phyloP scores from a whole-genome alignment of 805 yeast genomes.

The Candida silvicultrix region DNA sequence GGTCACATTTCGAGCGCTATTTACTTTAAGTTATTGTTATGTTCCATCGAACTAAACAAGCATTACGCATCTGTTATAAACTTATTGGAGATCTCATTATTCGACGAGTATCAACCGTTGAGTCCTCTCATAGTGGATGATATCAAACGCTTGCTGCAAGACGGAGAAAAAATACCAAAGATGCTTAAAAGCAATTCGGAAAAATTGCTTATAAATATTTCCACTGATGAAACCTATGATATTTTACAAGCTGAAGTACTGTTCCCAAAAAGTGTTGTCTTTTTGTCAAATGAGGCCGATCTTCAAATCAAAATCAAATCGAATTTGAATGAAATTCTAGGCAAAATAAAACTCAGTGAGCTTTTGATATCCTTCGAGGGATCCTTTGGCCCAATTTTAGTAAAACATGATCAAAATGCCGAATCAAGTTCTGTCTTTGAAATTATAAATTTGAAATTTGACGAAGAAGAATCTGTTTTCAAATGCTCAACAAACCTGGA shows the following conservation, averaged over 20 bases:
- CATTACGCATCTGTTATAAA: conserved; percentile 27
- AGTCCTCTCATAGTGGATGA: background rate
- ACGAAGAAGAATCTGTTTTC: conserved; percentile 4
- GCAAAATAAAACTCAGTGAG: conserved; percentile 4
- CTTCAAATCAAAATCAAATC: conserved; percentile 29
- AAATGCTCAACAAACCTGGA: conserved; percentile 8
- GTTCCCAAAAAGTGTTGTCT: conserved; percentile 12
- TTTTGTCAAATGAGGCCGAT: conserved; percentile 11
- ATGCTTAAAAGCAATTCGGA: conserved; percentile 6
- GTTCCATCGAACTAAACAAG: conserved; percentile 28
- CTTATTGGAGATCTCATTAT: conserved; percentile 26
- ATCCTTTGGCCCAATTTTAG: conserved; percentile 9
- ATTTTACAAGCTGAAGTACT: conserved; percentile 18
- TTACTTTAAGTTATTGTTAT: conserved; percentile 30
- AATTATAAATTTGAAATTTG: background rate
- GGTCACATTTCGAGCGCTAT: conserved; percentile 24
- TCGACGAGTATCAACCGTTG: conserved; percentile 12
- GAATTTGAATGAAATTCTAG: conserved; percentile 16
- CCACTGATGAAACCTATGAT: conserved; percentile 19
- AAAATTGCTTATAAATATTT: conserved; percentile 16
- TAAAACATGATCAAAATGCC: conserved; percentile 8
- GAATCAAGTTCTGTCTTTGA: background rate
- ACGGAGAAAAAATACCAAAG: background rate
- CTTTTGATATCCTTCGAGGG: conserved; percentile 8
- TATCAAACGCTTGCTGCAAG: conserved; percentile 1